A percentile compares a stretch with the other conserved stretches of the same genome.
These are phyloP conservation scores for Paraconiothyrium brasiliense DNA, from an alignment of 2,329 filamentous ascomycete species.

Conservation along the genomic window DNA sequence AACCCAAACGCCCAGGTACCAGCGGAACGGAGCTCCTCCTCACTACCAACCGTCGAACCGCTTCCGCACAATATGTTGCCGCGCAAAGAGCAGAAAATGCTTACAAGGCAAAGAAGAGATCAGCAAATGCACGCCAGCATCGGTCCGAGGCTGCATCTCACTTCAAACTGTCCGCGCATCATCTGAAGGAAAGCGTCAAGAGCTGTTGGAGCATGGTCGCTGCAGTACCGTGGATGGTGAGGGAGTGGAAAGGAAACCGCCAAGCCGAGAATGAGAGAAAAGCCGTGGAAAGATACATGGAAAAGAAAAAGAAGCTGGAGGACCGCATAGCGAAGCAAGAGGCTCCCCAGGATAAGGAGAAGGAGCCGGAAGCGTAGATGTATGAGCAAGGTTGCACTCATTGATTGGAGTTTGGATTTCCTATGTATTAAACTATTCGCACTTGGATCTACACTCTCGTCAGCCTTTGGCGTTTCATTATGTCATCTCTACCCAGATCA, in stretches of 20 bases:
- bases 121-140: constrained; percentile 22
- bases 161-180: constrained; percentile 15
- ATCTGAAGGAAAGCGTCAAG: constrained; percentile 25
- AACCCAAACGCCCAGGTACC: constrained; percentile 24
- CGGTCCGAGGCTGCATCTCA: constrained; percentile 22
- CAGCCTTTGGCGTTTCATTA: neutral
- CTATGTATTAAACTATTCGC: neutral
- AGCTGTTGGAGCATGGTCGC: constrained; percentile 23
- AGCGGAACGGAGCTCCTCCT: constrained; percentile 27
- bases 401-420: neutral
- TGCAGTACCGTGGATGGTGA: constrained; percentile 28
- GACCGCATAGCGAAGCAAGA: constrained; percentile 18
- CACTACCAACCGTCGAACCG: constrained; percentile 24
- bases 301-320: constrained; percentile 27
- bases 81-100: constrained; percentile 27
- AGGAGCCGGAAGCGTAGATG: constrained; percentile 12
- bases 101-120: constrained; percentile 28
- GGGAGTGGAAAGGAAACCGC: constrained; percentile 24
- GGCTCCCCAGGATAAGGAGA: constrained; percentile 20
- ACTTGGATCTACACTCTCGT: neutral
- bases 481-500: neutral
- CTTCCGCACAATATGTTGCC: constrained; percentile 21
- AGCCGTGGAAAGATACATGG: constrained; percentile 17
- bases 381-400: neutral
- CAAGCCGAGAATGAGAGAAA: constrained; percentile 28